Percentiles rank a stretch among this genome's conserved stretches.
These are phyloP conservation scores for Trichosporon inkin DNA, from an alignment of 1,284 basidiomycete genomes.

Conservation along the genomic window DNA sequence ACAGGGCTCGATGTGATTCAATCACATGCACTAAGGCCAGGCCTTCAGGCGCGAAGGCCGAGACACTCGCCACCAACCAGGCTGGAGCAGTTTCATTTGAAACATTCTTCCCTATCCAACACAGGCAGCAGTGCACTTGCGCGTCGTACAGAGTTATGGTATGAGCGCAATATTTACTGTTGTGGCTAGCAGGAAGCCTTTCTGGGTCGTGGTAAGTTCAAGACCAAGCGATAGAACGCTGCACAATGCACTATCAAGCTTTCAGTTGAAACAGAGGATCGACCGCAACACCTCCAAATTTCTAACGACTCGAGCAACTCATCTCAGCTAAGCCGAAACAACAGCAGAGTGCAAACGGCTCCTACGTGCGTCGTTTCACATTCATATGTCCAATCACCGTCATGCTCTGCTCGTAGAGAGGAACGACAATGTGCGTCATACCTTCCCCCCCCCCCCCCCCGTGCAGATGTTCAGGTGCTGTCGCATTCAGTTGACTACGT, in stretches of 20 bases:
- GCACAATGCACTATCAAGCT: neutral
- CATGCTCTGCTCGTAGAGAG: too few species aligned
- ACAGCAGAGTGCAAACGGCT: too few species aligned
- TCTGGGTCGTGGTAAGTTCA: conserved; percentile 8
- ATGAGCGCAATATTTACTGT: neutral
- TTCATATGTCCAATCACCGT: too few species aligned
- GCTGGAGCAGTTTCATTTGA: neutral
- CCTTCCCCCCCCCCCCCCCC: too few species aligned
- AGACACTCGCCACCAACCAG: neutral
- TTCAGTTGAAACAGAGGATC: too few species aligned
- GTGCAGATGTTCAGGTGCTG: too few species aligned
- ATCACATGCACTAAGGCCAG: neutral
- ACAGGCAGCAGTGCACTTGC: neutral
- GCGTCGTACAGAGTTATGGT: neutral
- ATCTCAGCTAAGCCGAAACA: too few species aligned
- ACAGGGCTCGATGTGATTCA: neutral
- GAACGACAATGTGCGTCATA: too few species aligned
- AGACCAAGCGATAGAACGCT: neutral
- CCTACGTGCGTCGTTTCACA: too few species aligned
- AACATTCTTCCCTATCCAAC: neutral
- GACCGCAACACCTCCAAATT: too few species aligned
- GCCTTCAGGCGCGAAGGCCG: neutral
- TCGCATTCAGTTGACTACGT: too few species aligned
- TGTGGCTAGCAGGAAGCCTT: neutral
- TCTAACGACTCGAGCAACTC: too few species aligned